A percentile compares a stretch with the other conserved stretches of the same genome.
Evolutionary conservation across 345 rosid genomes (phyloP).

Genomic region (Eucalyptus shirleyi): DNA sequence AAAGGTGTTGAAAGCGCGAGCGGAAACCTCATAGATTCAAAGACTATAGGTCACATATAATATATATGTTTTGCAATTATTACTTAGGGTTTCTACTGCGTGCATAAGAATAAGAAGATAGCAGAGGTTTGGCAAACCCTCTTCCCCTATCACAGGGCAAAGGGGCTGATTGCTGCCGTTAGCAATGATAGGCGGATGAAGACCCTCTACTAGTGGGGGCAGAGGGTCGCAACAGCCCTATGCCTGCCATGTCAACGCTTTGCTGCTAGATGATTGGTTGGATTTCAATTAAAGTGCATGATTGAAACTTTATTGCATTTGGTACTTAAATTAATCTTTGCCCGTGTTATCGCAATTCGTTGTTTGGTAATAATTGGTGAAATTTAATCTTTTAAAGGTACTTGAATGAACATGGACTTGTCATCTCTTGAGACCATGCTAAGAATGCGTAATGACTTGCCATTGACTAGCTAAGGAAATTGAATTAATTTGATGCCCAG

Average conservation of each 20-base stretch:
- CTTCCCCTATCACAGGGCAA: background rate
- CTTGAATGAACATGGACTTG: background rate
- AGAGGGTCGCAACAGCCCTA: background rate
- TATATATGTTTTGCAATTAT: background rate
- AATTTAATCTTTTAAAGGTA: background rate
- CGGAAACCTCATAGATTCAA: background rate
- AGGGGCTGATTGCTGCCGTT: background rate
- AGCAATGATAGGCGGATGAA: background rate
- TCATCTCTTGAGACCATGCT: background rate
- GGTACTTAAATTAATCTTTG: background rate
- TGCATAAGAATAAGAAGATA: background rate
- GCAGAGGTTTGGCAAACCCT: background rate
- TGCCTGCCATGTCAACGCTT: background rate
- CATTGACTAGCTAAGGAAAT: background rate
- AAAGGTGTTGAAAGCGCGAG: background rate
- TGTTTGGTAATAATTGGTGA: background rate
- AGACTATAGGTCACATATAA: background rate
- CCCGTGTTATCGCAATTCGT: background rate
- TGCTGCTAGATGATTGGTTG: background rate
- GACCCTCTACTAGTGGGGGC: background rate
- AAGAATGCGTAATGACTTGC: background rate
- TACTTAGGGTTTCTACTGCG: background rate
- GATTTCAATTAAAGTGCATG: background rate
- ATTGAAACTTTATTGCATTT: background rate
- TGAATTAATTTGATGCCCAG: background rate